Conservation (phyloP, 805 yeast genomes). For the Dipodascopsis uninucleata region DNA sequence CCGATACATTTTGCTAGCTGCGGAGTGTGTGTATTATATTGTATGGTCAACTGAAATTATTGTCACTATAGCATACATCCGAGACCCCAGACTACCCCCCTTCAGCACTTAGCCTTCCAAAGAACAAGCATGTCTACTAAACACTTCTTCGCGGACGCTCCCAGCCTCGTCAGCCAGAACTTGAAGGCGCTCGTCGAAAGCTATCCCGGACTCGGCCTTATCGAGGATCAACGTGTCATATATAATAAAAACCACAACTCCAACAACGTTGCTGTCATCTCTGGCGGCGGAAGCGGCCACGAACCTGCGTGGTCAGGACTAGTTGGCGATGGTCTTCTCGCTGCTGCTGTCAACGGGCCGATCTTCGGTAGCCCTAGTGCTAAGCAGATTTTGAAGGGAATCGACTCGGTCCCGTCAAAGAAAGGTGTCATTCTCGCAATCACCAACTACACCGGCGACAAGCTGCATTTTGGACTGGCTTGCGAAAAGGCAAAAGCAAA, state of each 20-base stretch:
- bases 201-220: conserved; percentile 53
- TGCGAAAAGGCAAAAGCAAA: conserved; percentile 53
- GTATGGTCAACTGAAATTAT: no score
- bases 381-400: conserved; percentile 71
- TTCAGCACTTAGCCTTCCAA: no score
- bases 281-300: conserved; percentile 96
- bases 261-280: conserved; percentile 54
- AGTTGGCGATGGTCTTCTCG: conserved; percentile 76
- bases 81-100: no score
- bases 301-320: conserved; percentile 93
- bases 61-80: no score
- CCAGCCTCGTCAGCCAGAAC: conserved; percentile 38
- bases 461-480: conserved; percentile 86
- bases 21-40: no score
- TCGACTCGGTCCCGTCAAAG: conserved; percentile 37
- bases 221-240: conserved; percentile 47
- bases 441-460: conserved; percentile 93
- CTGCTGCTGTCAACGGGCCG: conserved; percentile 84
- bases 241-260: conserved; percentile 32
- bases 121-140: conserved; percentile 31
- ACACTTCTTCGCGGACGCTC: conserved; percentile 36
- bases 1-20: no score
- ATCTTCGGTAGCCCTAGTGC: conserved; percentile 93
- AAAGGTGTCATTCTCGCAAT: conserved; percentile 73
- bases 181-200: conserved; percentile 53